phyloP scores from a whole-genome alignment of 192 early-diverging fungal species.

The Backusella macrospora region DNA sequence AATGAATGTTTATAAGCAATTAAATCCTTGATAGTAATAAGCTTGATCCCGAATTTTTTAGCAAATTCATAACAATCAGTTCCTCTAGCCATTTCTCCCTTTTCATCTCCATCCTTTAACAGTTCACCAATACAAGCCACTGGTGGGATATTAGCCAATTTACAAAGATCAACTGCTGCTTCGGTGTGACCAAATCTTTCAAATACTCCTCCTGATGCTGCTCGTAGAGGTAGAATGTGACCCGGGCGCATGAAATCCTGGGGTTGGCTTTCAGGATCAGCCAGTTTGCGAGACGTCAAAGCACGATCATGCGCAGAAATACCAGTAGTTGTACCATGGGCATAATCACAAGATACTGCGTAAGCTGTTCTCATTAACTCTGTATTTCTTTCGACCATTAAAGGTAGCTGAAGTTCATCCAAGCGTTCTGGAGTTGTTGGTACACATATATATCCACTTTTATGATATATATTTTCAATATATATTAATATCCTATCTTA shows the following conservation, averaged over 20 bases:
- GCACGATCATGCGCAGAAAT: slow-evolving; percentile 94
- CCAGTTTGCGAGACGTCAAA: slow-evolving; percentile 75
- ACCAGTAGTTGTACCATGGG: slow-evolving; percentile 87
- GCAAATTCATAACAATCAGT: slow-evolving; percentile 90
- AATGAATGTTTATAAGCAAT: slow-evolving; percentile 60
- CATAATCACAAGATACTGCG: slow-evolving; percentile 88
- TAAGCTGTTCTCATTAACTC: slow-evolving; percentile 95
- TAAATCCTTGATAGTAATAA: slow-evolving; percentile 91
- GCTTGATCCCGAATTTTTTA: slow-evolving; percentile 77
- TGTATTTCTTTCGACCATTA: slow-evolving; percentile 94
- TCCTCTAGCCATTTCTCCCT: slow-evolving; percentile 89
- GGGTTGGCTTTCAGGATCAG: slow-evolving; percentile 68
- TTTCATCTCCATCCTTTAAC: slow-evolving; percentile 77
- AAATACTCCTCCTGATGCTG: slow-evolving; percentile 79
- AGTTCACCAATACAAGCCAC: slow-evolving; percentile 95
- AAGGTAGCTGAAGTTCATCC: slow-evolving; percentile 82
- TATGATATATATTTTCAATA: not conserved
- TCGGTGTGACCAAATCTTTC: slow-evolving; percentile 95
- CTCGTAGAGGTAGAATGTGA: slow-evolving; percentile 93
- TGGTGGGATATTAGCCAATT: slow-evolving; percentile 76
- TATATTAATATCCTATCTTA: not conserved
- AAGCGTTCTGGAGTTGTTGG: slow-evolving; percentile 78
- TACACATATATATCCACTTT: slow-evolving; percentile 90
- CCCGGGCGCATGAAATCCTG: slow-evolving; percentile 86
- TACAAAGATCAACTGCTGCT: slow-evolving; percentile 86